These are phyloP conservation scores for Polysphondylium violaceum DNA, from an alignment of 78 protist genomes.

Conservation along the genomic window DNA sequence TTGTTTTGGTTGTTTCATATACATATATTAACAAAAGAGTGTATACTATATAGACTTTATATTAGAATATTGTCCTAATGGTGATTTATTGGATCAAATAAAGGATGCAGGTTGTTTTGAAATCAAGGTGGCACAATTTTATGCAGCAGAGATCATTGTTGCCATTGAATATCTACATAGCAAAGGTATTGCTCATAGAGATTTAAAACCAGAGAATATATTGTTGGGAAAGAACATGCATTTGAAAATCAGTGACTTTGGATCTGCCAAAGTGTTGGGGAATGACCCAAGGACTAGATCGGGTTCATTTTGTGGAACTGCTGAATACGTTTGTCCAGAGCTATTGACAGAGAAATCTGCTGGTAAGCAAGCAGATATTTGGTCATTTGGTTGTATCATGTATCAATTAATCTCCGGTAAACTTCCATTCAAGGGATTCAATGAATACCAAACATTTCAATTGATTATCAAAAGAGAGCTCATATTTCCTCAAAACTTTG, in stretches of 20 bases:
- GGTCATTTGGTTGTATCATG: constrained; percentile 94
- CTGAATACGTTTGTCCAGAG: constrained; percentile 96
- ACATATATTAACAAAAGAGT: not conserved
- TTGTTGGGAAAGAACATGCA: constrained; percentile 71
- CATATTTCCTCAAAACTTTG: constrained; percentile 84
- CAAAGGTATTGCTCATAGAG: constrained; percentile 81
- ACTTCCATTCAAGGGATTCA: constrained; percentile 80
- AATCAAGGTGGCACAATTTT: constrained; percentile 56
- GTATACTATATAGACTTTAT: constrained; percentile 65
- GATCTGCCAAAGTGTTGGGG: constrained; percentile 68
- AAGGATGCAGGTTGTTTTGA: constrained; percentile 55
- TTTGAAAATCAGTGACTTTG: constrained; percentile 86
- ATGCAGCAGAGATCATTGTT: constrained; percentile 85
- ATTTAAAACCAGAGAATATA: constrained; percentile 88
- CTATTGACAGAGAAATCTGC: constrained; percentile 74
- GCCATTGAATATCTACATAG: constrained; percentile 83
- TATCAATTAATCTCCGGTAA: constrained; percentile 90
- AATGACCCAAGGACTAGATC: constrained; percentile 13
- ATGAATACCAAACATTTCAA: constrained; percentile 89
- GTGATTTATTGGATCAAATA: constrained; percentile 78
- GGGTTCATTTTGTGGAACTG: constrained; percentile 84
- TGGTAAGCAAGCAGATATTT: constrained; percentile 87
- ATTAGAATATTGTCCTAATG: constrained; percentile 85
- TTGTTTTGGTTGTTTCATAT: not conserved
- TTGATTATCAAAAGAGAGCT: constrained; percentile 69